Conservation (phyloP, 805 yeast genomes). For the Zygosaccharomyces gambellarensis region DNA sequence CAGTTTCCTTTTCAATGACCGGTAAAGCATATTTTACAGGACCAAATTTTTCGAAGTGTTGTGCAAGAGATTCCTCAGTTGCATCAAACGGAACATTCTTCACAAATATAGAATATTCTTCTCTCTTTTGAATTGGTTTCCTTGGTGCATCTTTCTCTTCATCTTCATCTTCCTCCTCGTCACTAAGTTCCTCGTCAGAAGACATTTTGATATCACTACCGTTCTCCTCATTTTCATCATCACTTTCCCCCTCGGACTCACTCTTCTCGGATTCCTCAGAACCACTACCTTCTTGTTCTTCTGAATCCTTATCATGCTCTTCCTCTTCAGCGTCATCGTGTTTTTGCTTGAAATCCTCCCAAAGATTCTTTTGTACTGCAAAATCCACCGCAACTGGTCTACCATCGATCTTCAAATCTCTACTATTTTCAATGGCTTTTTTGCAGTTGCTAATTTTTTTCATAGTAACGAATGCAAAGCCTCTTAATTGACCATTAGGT, state of each 20-base stretch:
- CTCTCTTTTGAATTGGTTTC: constrained; percentile 49
- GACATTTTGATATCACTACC: constrained; percentile 25
- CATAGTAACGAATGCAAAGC: constrained; percentile 94
- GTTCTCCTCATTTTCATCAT: constrained; percentile 31
- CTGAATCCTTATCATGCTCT: constrained; percentile 33
- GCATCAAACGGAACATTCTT: constrained; percentile 95
- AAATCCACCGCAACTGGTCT: constrained; percentile 91
- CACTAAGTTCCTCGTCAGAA: constrained; percentile 12
- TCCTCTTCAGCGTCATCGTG: constrained; percentile 40
- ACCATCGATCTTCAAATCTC: constrained; percentile 77
- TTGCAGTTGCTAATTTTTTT: constrained; percentile 71
- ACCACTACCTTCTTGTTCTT: constrained; percentile 35
- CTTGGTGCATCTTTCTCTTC: constrained; percentile 36
- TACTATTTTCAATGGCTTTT: constrained; percentile 68
- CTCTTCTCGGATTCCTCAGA: constrained; percentile 33
- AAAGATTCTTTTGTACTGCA: constrained; percentile 82
- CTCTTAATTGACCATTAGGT: constrained; percentile 82
- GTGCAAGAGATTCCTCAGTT: constrained; percentile 67
- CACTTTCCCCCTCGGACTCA: constrained; percentile 28
- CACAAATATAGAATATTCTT: constrained; percentile 70
- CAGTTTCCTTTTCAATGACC: constrained; percentile 79
- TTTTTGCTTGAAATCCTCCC: constrained; percentile 57
- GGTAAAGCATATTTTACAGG: constrained; percentile 89
- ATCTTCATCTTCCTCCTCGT: constrained; percentile 33
- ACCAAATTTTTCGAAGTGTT: constrained; percentile 80